A percentile compares a stretch with the other conserved stretches of the same genome.
Evolutionary conservation across 1,139 yeast genomes (phyloP).

Genomic region (Blastobotrys persicus): DNA sequence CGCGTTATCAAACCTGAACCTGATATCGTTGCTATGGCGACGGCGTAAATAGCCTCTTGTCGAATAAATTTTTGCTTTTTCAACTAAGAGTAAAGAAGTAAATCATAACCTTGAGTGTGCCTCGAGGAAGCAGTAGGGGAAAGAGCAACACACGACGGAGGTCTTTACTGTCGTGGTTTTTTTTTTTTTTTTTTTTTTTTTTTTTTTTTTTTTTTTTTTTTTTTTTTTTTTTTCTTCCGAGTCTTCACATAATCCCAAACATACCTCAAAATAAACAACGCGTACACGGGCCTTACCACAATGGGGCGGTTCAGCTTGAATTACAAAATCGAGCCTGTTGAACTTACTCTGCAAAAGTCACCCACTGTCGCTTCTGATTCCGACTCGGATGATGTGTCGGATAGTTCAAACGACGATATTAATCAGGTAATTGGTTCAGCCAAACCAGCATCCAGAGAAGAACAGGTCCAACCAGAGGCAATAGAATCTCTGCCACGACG

Average conservation of each 20-base stretch:
- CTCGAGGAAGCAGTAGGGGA: too few relatives aligned
- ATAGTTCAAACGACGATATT: not conserved
- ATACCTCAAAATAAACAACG: not conserved
- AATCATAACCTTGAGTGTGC: too few relatives aligned
- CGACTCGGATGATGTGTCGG: not conserved
- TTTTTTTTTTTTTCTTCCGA: not conserved
- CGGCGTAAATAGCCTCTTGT: too few relatives aligned
- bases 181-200: too few relatives aligned
- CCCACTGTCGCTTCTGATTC: not conserved
- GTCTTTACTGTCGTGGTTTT: too few relatives aligned
- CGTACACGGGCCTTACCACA: too few relatives aligned
- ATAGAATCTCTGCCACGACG: not conserved
- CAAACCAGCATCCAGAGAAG: not conserved
- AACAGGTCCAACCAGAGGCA: not conserved
- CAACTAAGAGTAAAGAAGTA: too few relatives aligned
- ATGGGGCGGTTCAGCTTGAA: not conserved
- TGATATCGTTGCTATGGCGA: too few relatives aligned
- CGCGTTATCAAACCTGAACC: too few relatives aligned
- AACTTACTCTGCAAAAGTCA: not conserved
- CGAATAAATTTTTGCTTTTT: too few relatives aligned
- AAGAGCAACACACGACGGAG: too few relatives aligned
- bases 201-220: too few relatives aligned
- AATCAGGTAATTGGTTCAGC: constrained; percentile 1
- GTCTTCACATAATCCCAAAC: not conserved
- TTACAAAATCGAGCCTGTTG: not conserved